Base-by-base conservation (phyloP, 805 yeast genomes). In the Cyberlindnera euphorbiiphila region DNA sequence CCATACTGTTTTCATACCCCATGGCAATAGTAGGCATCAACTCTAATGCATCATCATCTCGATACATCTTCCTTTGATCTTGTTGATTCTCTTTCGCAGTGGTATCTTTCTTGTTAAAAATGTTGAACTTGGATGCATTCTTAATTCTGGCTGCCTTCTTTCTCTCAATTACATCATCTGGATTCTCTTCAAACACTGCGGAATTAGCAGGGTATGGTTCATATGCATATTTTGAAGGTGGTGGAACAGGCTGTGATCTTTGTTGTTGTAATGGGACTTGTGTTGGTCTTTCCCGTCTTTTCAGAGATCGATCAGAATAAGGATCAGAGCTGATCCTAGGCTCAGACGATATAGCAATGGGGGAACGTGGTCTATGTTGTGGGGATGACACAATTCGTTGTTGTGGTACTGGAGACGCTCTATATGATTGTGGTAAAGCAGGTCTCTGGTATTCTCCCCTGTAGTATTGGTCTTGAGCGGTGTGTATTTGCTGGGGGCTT, bases 1-100 rank as follows among this genome's bases (percentile, higher is more conserved):
- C 45, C 17, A 51, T 19, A 9, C 52, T 46, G 31, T 54, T 54
- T 34, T 54, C 56, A 34, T 40, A 53, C 6, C 59, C 59, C 43
- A 49, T 47, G 1, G 59, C 59, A 12, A 54, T 23, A 1, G 59
- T 54, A 2, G 59, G 59, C 56, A 51, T 52, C 22, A 54, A 23
- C 17, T 41, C 52, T 25, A 54, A 21, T 6, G 34, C 30, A 34
- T 54, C 59, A 20, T 43, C 57, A 32, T 51, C 42, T 3, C 32
- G 42, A 19, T 41, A 41, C 5, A 29, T 20, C 23, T 48, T 51
- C n/a, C n/a, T n/a, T n/a, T n/a, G n/a, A n/a, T n/a, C n/a, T n/a
- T n/a, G n/a, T n/a, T n/a, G n/a, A n/a, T n/a, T n/a, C n/a, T n/a
- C n/a, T n/a, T n/a, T n/a, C n/a, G n/a, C n/a, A n/a, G 24, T 15